A percentile compares a stretch with the other conserved stretches of the same genome.
Conservation (phyloP, 1,139 yeast species). For the Candida mesenterica region DNA sequence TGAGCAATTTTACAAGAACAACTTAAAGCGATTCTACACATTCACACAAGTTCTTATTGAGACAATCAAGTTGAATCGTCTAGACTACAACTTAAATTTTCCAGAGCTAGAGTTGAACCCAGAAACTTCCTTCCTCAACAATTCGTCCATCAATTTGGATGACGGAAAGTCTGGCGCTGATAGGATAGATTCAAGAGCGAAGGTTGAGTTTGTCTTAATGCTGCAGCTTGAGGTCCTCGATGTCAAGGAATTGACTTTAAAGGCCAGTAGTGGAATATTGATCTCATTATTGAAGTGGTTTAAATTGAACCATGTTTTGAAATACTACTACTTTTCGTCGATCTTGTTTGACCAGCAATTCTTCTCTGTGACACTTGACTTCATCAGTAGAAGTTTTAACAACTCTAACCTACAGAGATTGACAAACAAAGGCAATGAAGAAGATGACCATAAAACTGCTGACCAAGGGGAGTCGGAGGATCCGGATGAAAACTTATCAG, state of each 20-base stretch:
- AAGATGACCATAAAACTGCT: constrained; percentile 3
- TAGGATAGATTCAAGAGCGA: constrained; percentile 19
- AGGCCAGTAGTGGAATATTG: constrained; percentile 59
- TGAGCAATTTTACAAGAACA: constrained; percentile 55
- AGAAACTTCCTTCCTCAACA: constrained; percentile 26
- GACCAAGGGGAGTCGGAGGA: constrained; percentile 6
- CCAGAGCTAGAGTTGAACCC: constrained; percentile 42
- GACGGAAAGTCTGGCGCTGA: constrained; percentile 5
- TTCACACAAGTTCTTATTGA: constrained; percentile 64
- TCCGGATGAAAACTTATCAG: constrained; percentile 21
- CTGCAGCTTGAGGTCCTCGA: constrained; percentile 55
- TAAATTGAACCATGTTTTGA: constrained; percentile 70
- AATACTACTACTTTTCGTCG: constrained; percentile 71
- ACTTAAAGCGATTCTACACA: constrained; percentile 58
- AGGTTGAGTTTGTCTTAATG: constrained; percentile 28
- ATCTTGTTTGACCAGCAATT: constrained; percentile 73
- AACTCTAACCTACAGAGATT: constrained; percentile 33
- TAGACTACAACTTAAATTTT: constrained; percentile 35
- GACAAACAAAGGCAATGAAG: constrained; percentile 8
- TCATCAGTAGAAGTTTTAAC: constrained; percentile 39
- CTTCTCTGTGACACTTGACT: constrained; percentile 37
- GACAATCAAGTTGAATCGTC: constrained; percentile 51
- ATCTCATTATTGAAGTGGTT: constrained; percentile 69
- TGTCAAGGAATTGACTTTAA: constrained; percentile 63
- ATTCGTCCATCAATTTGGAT: constrained; percentile 8